phyloP scores from a whole-genome alignment of 148 eudicot genomes.

The Vaccinium myrtillus region DNA sequence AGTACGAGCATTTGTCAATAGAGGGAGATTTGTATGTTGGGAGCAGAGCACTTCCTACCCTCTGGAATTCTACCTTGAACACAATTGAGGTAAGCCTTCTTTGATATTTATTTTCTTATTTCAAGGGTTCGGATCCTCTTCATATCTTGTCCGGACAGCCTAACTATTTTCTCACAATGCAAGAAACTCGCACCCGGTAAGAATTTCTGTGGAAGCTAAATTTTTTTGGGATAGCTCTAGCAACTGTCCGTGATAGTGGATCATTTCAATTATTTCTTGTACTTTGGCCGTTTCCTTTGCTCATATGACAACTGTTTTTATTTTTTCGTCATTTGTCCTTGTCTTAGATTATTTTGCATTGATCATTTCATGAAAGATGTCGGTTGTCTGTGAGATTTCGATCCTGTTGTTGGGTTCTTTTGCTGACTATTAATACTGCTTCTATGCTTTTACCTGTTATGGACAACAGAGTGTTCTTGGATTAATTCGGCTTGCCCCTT shows the following conservation, averaged over 20 bases:
- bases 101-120: neutral
- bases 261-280: neutral
- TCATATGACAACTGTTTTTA: neutral
- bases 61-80: constrained; percentile 36
- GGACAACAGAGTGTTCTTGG: constrained; percentile 33
- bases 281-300: neutral
- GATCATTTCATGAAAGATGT: too few species aligned
- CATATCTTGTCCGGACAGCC: too few species aligned
- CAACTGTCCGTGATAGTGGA: too few species aligned
- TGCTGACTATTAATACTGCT: too few species aligned
- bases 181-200: neutral
- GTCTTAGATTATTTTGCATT: too few species aligned
- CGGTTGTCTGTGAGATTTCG: too few species aligned
- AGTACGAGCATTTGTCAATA: constrained; percentile 36
- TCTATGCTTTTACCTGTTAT: too few species aligned
- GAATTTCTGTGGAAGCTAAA: neutral
- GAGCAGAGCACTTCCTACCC: constrained; percentile 46
- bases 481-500: constrained; percentile 30
- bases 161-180: too few species aligned
- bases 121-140: neutral
- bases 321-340: too few species aligned
- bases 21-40: constrained; percentile 44
- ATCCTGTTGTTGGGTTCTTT: too few species aligned
- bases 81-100: constrained; percentile 28
- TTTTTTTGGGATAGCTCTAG: too few species aligned